phyloP scores from a whole-genome alignment of 140 eudicot species.

The Stevia rebaudiana region DNA sequence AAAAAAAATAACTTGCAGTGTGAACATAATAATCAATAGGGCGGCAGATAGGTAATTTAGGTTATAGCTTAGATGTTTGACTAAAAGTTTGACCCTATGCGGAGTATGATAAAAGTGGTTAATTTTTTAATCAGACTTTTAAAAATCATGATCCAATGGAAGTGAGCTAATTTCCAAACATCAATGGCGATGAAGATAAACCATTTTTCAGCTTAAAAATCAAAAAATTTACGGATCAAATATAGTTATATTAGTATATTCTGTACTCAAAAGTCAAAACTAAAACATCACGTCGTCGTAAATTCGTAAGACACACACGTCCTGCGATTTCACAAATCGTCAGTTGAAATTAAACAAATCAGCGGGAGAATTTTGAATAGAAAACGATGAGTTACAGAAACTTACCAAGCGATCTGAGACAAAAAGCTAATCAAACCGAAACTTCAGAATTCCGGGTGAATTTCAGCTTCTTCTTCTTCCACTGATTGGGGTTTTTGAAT shows the following conservation, averaged over 20 bases:
- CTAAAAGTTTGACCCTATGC: neutral
- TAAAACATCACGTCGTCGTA: constrained; percentile 23
- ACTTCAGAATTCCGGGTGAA: neutral
- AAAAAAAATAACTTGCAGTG: neutral
- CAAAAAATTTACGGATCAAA: constrained; percentile 11
- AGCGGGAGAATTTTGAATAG: neutral
- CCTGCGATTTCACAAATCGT: constrained; percentile 1
- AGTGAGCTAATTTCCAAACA: neutral
- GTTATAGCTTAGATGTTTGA: constrained; percentile 12
- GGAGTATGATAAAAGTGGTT: neutral
- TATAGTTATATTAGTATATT: neutral
- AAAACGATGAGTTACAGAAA: neutral
- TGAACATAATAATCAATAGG: neutral
- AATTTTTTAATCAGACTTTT: neutral
- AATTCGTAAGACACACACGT: neutral
- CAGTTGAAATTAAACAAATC: neutral
- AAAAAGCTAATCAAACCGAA: neutral
- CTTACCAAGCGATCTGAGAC: constrained; percentile 29
- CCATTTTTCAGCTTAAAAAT: constrained; percentile 2
- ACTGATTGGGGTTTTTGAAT: neutral
- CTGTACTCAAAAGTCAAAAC: no score
- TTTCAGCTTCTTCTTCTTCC: neutral
- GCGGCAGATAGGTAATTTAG: neutral
- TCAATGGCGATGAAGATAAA: constrained; percentile 25
- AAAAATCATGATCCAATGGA: neutral